Conservation (phyloP, 1,139 yeast genomes). For the Zygosaccharomyces sapae region DNA sequence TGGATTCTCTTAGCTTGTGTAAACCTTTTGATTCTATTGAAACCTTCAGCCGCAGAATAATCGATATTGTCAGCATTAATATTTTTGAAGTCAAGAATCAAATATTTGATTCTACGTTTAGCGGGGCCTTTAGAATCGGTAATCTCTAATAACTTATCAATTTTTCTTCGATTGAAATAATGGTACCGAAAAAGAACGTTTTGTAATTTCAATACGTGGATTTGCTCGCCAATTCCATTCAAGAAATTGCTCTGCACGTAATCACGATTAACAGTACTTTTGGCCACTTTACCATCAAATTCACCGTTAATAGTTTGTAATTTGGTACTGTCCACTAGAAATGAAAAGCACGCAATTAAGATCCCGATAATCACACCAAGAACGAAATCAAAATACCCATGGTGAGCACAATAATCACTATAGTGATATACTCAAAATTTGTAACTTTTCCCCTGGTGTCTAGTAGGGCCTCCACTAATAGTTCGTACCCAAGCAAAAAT, state of each 20-base stretch:
- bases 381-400: conserved; percentile 97
- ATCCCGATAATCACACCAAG: conserved; percentile 89
- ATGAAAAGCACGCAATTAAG: conserved; percentile 83
- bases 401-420: conserved; percentile 74
- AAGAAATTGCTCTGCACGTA: conserved; percentile 85
- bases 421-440: conserved; percentile 76
- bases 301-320: conserved; percentile 77
- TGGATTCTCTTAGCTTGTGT: conserved; percentile 66
- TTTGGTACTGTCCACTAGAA: conserved; percentile 85
- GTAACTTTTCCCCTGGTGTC: conserved; percentile 80
- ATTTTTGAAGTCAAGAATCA: conserved; percentile 79
- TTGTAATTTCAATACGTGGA: conserved; percentile 77
- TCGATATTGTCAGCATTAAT: conserved; percentile 71
- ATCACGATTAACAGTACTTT: conserved; percentile 90
- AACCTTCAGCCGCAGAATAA: conserved; percentile 95
- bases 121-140: conserved; percentile 46
- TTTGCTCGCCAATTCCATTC: conserved; percentile 83
- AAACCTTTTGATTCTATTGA: conserved; percentile 78
- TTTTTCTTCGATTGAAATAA: conserved; percentile 79
- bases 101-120: conserved; percentile 51
- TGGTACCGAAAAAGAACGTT: conserved; percentile 93
- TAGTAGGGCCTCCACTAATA: conserved; percentile 75
- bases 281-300: conserved; percentile 82
- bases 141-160: conserved; percentile 53
- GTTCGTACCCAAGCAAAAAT: conserved; percentile 87